Evolutionary conservation across 768 basidiomycete species (phyloP).

Genomic region (Boletus rubescentipes): DNA sequence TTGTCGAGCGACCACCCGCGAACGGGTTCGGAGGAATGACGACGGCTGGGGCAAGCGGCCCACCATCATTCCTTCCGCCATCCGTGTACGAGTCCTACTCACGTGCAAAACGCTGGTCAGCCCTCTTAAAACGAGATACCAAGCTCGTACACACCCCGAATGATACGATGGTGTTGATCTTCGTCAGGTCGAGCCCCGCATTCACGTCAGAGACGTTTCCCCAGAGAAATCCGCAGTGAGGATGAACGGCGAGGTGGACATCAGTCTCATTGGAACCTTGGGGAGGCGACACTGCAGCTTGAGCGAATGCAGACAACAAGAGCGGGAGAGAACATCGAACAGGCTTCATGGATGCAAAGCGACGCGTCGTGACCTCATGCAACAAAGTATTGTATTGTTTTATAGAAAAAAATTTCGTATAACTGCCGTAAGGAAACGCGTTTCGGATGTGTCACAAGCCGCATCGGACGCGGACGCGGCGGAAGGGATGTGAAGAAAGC

Average conservation of each 20-base stretch:
- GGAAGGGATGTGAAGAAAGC: no score
- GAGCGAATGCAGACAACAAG: constrained; percentile 1
- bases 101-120: background rate
- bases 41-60: constrained; percentile 40
- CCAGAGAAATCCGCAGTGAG: constrained; percentile 41
- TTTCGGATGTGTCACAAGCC: no score
- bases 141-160: constrained; percentile 42
- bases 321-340: background rate
- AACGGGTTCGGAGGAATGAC: constrained; percentile 42
- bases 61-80: constrained; percentile 48
- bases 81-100: constrained; percentile 50
- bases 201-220: constrained; percentile 47
- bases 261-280: constrained; percentile 15
- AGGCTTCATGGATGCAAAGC: background rate
- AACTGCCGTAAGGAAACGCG: no score
- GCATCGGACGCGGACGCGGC: background rate
- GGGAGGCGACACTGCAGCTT: background rate
- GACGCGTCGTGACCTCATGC: background rate
- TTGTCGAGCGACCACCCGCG: constrained; percentile 51
- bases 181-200: constrained; percentile 40
- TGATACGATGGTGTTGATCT: constrained; percentile 48
- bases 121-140: background rate
- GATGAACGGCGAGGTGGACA: constrained; percentile 47
- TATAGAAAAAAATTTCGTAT: no score
- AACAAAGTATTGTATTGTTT: background rate